These are phyloP conservation scores for Euphorbia schlechtendalii DNA, from an alignment of 441 rosid genomes.

Conservation along the genomic window DNA sequence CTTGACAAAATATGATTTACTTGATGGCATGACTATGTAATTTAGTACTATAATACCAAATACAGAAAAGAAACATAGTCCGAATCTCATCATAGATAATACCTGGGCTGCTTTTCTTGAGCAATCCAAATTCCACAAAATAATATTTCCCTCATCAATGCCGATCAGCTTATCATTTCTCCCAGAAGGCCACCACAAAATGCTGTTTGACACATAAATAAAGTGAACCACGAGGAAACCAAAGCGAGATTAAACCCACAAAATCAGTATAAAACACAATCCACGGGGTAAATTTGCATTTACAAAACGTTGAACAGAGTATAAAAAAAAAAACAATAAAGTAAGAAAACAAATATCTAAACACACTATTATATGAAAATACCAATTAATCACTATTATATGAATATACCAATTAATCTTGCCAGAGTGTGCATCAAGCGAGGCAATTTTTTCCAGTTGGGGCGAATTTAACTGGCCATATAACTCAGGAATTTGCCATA, in stretches of 20 bases:
- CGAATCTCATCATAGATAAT: conserved; percentile 3
- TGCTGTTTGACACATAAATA: conserved; percentile 29
- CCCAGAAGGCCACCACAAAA: conserved; percentile 94
- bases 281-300: not conserved
- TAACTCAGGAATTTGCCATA: conserved; percentile 92
- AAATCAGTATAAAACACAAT: not conserved
- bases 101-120: conserved; percentile 78
- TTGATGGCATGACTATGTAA: not conserved
- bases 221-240: conserved; percentile 10
- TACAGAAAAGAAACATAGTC: not conserved
- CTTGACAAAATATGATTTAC: conserved; percentile 1
- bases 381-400: no score
- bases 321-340: not conserved
- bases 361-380: conserved; percentile 2
- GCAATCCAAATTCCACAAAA: conserved; percentile 76
- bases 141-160: conserved; percentile 71
- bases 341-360: no score
- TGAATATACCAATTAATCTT: conserved; percentile 77
- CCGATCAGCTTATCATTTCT: conserved; percentile 78
- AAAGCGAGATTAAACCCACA: conserved; percentile 4
- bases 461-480: conserved; percentile 79
- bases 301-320: not conserved
- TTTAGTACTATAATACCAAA: not conserved
- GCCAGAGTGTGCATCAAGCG: conserved; percentile 72
- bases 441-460: conserved; percentile 70